phyloP scores from a whole-genome alignment of 345 rosid species.

The Citrus sinensis region DNA sequence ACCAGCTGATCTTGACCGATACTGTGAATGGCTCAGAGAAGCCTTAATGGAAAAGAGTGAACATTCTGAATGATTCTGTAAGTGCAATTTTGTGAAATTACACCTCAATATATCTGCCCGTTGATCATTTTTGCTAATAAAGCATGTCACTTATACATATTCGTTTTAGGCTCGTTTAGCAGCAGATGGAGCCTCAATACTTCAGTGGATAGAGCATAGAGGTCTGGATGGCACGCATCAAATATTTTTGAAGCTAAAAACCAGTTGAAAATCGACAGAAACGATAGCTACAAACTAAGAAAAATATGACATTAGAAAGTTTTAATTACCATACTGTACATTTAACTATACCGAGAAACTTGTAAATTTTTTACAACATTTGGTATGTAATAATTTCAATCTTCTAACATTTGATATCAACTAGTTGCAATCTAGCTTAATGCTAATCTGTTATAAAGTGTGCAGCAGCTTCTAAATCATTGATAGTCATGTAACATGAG shows the following conservation, averaged over 20 bases:
- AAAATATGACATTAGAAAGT: background rate
- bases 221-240: background rate
- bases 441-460: background rate
- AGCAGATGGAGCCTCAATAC: background rate
- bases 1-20: slow-evolving; percentile 20
- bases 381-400: background rate
- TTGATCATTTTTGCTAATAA: background rate
- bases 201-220: background rate
- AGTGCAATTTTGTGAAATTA: background rate
- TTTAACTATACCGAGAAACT: background rate
- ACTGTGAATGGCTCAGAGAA: slow-evolving; percentile 15
- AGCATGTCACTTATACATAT: background rate
- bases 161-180: background rate
- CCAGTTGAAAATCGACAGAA: background rate
- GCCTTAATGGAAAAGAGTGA: background rate
- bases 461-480: background rate
- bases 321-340: background rate
- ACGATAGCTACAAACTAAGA: background rate
- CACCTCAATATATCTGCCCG: background rate
- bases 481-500: no score
- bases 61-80: background rate
- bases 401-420: background rate
- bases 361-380: background rate
- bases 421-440: background rate
- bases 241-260: background rate